Base-by-base conservation (phyloP, 2,329 filamentous ascomycete genomes). In the Kalmusia sp. region DNA sequence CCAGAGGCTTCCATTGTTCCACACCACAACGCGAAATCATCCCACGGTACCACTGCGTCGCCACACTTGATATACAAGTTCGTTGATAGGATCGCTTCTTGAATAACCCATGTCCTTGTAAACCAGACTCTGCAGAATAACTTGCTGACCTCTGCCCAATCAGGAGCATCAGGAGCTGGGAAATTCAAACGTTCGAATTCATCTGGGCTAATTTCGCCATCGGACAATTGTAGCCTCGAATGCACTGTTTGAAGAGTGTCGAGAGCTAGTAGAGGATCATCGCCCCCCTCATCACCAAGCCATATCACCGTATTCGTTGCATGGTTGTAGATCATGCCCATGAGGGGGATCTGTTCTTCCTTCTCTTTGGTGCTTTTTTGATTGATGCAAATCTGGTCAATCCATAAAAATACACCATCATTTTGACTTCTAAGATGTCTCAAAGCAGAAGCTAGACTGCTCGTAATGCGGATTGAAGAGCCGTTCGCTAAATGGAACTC, bases 291-390 rank as follows among this genome's bases (percentile, higher is more conserved):
- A 11, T 65, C 59, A 17, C 65, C 65, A 6, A 70, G 48, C 67
- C 67, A 70, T 24, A 70, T 62, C n/a, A 65, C 30, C 1, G 64
- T 67, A n/a, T 61, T 66, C 1, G 62, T 63, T 11, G 67, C 65
- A 34, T 64, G 54, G 6, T 47, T 56, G 21, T 70, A 69, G 6
- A 70, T 59, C 41, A 54, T 24, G 5, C 52, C 55, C 67, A 69
- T 70, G 9, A 69, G 25, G 1, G 66, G 61, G 8, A 69, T 63
- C 39, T 69, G 65, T 21, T 59, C 44, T 31, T 52, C 59, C 41
- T 68, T 69, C 21, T 70, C 65, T n/a, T 47, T 21, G 0, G 33
- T 33, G 24, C 68, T 56, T n/a, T 12, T 45, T 34, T 67, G 61
- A 39, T 70, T 63, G 12, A 46, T 27, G 19, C 43, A 46, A 3